These are phyloP conservation scores for Dactylellina leptospora DNA, from an alignment of 2,329 filamentous ascomycete genomes.

Conservation along the genomic window DNA sequence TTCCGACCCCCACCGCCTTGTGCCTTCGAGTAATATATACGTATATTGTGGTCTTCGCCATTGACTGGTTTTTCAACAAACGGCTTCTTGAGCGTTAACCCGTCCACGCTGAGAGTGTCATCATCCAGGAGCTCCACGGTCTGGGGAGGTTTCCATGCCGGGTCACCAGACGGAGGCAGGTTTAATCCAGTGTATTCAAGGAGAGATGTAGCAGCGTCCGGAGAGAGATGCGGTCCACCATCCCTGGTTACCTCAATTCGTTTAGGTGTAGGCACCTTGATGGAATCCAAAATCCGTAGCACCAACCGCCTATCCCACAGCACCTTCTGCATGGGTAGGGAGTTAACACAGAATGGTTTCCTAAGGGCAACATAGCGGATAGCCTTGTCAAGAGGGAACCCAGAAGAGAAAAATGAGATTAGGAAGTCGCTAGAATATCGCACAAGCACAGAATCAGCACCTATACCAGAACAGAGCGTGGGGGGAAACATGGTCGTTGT, in stretches of 20 bases:
- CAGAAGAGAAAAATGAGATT: slow-evolving; percentile 98
- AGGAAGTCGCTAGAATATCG: slow-evolving; percentile 74
- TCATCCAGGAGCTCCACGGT: slow-evolving; percentile 87
- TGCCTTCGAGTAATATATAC: slow-evolving; percentile 92
- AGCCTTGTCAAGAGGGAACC: slow-evolving; percentile 94
- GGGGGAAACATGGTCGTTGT: slow-evolving; percentile 14
- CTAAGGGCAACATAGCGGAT: slow-evolving; percentile 92
- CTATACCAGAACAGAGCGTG: background rate
- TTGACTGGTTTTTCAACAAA: slow-evolving; percentile 99
- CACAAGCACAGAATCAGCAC: no score
- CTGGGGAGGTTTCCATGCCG: slow-evolving; percentile 64
- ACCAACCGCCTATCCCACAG: slow-evolving; percentile 95
- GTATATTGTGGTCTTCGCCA: slow-evolving; percentile 97
- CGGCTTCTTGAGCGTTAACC: slow-evolving; percentile 80
- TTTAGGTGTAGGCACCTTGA: slow-evolving; percentile 87
- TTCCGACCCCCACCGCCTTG: slow-evolving; percentile 88
- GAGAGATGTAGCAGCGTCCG: slow-evolving; percentile 81
- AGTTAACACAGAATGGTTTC: slow-evolving; percentile 97
- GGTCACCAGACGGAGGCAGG: slow-evolving; percentile 61
- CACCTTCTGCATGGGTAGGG: slow-evolving; percentile 95
- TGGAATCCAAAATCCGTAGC: slow-evolving; percentile 83
- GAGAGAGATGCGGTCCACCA: slow-evolving; percentile 80
- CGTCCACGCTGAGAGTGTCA: slow-evolving; percentile 88
- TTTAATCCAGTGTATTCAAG: slow-evolving; percentile 79
- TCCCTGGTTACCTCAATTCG: slow-evolving; percentile 91